Evolutionary conservation across 2,329 filamentous ascomycete species (phyloP).

Genomic region (Corinectria fuckeliana): DNA sequence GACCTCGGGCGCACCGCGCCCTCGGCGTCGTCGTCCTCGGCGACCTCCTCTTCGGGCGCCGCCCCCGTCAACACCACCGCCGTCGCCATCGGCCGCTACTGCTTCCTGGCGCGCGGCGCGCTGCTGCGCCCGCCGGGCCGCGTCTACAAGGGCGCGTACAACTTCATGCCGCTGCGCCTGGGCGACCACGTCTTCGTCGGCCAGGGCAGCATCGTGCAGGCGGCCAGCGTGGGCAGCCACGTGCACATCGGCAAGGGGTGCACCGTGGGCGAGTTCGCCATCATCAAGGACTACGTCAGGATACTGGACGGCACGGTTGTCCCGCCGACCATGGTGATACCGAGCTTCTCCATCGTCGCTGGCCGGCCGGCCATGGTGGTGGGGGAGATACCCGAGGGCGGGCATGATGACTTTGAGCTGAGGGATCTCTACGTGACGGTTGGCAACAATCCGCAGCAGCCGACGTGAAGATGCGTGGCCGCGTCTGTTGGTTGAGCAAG

Average conservation of each 20-base stretch:
- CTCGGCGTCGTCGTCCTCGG: conserved; percentile 48
- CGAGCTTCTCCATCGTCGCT: conserved; percentile 90
- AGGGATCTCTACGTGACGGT: conserved; percentile 69
- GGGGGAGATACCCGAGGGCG: conserved; percentile 79
- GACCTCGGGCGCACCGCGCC: conserved; percentile 73
- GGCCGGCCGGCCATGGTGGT: conserved; percentile 81
- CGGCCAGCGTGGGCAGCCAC: conserved; percentile 82
- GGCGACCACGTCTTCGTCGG: conserved; percentile 95
- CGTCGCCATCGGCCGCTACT: conserved; percentile 90
- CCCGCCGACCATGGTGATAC: conserved; percentile 87
- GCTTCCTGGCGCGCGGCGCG: conserved; percentile 80
- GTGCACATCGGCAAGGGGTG: conserved; percentile 83
- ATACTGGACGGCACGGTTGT: conserved; percentile 86
- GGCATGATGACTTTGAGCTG: conserved; percentile 68
- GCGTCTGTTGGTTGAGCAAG: not conserved
- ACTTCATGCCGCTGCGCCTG: conserved; percentile 88
- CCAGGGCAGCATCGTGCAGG: conserved; percentile 76
- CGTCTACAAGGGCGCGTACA: conserved; percentile 78
- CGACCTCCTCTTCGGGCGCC: conserved; percentile 39
- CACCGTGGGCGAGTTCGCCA: conserved; percentile 83
- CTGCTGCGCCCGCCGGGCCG: conserved; percentile 84
- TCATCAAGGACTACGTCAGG: conserved; percentile 92
- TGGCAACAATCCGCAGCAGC: conserved; percentile 59
- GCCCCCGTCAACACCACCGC: conserved; percentile 65
- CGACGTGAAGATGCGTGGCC: conserved; percentile 30